phyloP scores from a whole-genome alignment of 2,329 filamentous ascomycete genomes.

The Phaeomoniella chlamydospora region DNA sequence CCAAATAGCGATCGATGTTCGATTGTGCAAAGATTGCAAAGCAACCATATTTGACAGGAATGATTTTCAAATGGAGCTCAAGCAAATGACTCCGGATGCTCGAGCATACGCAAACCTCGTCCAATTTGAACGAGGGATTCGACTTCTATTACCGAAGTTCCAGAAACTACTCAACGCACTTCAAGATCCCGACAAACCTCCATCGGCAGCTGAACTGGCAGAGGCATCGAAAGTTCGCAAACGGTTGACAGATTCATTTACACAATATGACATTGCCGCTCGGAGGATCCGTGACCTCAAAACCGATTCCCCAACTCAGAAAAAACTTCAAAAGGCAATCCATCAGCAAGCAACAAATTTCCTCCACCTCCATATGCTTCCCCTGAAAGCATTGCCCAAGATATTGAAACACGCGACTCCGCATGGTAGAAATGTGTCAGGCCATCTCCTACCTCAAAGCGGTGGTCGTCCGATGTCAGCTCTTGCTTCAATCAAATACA shows the following conservation, averaged over 20 bases:
- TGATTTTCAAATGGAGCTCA: conserved; percentile 61
- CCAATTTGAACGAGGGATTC: conserved; percentile 80
- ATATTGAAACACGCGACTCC: conserved; percentile 49
- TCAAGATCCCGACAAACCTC: conserved; percentile 56
- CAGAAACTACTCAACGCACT: conserved; percentile 61
- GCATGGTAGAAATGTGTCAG: conserved; percentile 20
- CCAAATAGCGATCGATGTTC: conserved; percentile 57
- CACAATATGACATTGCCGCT: conserved; percentile 73
- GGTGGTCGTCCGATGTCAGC: conserved; percentile 22
- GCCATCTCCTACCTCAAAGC: conserved; percentile 9
- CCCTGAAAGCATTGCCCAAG: conserved; percentile 60
- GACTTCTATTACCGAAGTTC: conserved; percentile 66
- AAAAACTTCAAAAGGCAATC: conserved; percentile 63
- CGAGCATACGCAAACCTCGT: conserved; percentile 69
- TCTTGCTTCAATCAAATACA: conserved; percentile 46
- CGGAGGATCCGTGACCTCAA: conserved; percentile 67
- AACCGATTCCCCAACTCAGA: conserved; percentile 56
- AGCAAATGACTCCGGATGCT: conserved; percentile 50
- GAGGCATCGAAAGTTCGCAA: conserved; percentile 86
- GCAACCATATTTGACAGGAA: conserved; percentile 55
- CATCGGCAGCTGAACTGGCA: conserved; percentile 55
- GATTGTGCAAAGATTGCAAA: conserved; percentile 86
- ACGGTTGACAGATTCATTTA: conserved; percentile 74
- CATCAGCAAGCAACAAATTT: conserved; percentile 73
- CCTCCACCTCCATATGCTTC: conserved; percentile 80